Base-by-base conservation (phyloP, 768 basidiomycete species). In the Termitomyces sp. region DNA sequence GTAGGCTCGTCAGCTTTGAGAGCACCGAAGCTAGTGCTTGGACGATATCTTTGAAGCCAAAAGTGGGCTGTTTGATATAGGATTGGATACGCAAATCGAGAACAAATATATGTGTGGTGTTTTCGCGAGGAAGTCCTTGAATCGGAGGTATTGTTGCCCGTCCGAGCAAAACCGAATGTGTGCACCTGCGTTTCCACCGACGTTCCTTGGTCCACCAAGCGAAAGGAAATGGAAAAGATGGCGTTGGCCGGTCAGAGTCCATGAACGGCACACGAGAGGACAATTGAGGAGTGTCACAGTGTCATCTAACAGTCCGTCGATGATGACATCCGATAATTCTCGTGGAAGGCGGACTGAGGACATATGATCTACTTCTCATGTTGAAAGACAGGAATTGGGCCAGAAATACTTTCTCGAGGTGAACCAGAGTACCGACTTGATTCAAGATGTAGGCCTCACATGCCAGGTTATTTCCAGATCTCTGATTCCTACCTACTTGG, bases 171-270 rank as follows among this genome's bases (percentile, higher is more conserved):
- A 39, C 27, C 34, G 44, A 26, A 48, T 30, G 40, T 37, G 40
- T 47, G 52, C 46, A 34, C 51, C 53, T 20, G 51, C 39, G 30
- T 27, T 45, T 33, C 58, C 51, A 27, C 55, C 32, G 39, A 59
- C 53, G 22, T 55, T 51, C 14, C 58, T 53, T 2, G 58, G 27
- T 7, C 58, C 58, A 4, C 58, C 58, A 39, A 59, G 53, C 1
- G 46, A 48, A 13, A 56, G 55, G n/a, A 34, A 47, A 14, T 49
- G 33, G 37, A 56, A 56, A n/a, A 48, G 12, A 48, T 56, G 46
- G 18, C 37, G 45, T 48, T 48, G 55, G 9, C 36, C 39, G n/a
- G 55, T 22, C 9, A 20, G 22, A 20, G 55, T 48, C 55, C 55
- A 56, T 20, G 55, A 47, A 27, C 55, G 55, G 27, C 46, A 48